Conservation (phyloP, 345 rosid species). For the Arabidopsis thaliana region TAIR10.1 NC_003074.8:4273001-4273500, state of each 20-base stretch:
- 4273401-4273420: slow-evolving; percentile 75
- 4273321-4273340: slow-evolving; percentile 2
- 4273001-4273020: slow-evolving; percentile 22
- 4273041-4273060: neutral
- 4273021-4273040: neutral
- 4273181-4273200: slow-evolving; percentile 96
- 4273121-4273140: slow-evolving; percentile 9
- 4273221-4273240: slow-evolving; percentile 85
- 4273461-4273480: slow-evolving; percentile 88
- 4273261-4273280: neutral
- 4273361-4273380: slow-evolving; percentile 78
- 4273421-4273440: slow-evolving; percentile 73
- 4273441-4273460: slow-evolving; percentile 84
- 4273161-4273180: slow-evolving; percentile 83
- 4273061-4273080: slow-evolving; percentile 12
- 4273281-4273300: neutral
- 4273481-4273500: slow-evolving; percentile 62
- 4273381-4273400: slow-evolving; percentile 67
- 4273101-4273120: neutral
- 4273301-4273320: slow-evolving; percentile 16
- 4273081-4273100: slow-evolving; percentile 1
- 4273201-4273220: slow-evolving; percentile 99
- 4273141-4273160: slow-evolving; percentile 20
- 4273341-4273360: neutral
- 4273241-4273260: slow-evolving; percentile 6